These are phyloP conservation scores for Kwoniella europaea DNA, from an alignment of 768 basidiomycete species.

Conservation along the genomic window DNA sequence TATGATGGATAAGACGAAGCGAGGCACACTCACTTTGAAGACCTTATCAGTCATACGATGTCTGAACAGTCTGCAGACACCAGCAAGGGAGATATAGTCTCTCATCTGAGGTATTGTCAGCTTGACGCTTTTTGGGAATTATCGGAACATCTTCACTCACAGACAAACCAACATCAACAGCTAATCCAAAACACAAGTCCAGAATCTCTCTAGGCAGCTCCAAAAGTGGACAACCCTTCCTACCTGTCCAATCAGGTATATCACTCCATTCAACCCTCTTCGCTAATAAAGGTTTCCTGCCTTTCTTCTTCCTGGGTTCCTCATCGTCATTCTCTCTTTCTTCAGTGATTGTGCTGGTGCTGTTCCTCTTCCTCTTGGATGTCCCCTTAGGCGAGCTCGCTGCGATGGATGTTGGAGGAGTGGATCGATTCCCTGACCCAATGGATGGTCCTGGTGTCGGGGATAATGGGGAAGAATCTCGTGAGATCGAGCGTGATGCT, in stretches of 20 bases:
- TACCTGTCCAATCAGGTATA: slow-evolving; percentile 32
- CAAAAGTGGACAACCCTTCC: slow-evolving; percentile 26
- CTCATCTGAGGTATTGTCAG: slow-evolving; percentile 19
- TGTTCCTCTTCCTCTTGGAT: not conserved
- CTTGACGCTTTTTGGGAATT: not conserved
- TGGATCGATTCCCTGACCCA: no score
- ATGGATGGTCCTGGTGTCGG: not conserved
- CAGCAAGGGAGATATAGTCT: slow-evolving; percentile 41
- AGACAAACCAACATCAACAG: slow-evolving; percentile 14
- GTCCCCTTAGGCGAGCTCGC: not conserved
- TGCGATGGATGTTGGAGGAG: not conserved
- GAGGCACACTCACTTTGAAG: slow-evolving; percentile 28
- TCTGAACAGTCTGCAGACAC: slow-evolving; percentile 30
- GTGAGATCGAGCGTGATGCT: no score
- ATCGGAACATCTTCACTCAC: not conserved
- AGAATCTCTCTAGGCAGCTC: slow-evolving; percentile 26
- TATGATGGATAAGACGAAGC: not conserved
- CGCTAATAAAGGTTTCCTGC: slow-evolving; percentile 3
- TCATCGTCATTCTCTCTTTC: not conserved
- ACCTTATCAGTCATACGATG: slow-evolving; percentile 26
- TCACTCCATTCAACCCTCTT: slow-evolving; percentile 25
- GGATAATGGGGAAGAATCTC: no score
- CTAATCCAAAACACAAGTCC: slow-evolving; percentile 24
- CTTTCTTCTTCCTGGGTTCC: not conserved
- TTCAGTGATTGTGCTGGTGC: not conserved